phyloP scores from a whole-genome alignment of 257 asterid species.

The Solanum lycopersicoides region DNA sequence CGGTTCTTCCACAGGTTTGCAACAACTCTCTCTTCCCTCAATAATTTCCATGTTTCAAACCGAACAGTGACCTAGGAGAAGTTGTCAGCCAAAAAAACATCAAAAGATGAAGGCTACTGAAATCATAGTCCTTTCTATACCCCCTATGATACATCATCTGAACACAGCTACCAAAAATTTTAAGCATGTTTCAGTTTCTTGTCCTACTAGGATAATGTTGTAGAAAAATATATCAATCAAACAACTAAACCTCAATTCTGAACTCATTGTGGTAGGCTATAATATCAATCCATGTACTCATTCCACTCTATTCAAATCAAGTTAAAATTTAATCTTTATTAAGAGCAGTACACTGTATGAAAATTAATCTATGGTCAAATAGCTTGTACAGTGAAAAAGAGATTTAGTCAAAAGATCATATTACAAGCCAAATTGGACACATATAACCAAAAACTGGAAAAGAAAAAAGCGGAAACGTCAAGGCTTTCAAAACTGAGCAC shows the following conservation, averaged over 20 bases:
- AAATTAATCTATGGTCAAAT: not conserved
- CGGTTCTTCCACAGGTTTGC: constrained; percentile 16
- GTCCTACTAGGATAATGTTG: not conserved
- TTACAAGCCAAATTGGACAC: not conserved
- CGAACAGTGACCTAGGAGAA: constrained; percentile 11
- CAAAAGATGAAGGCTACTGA: not conserved
- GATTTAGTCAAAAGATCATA: not conserved
- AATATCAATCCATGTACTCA: not conserved
- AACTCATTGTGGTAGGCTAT: not conserved
- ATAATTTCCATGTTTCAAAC: not conserved
- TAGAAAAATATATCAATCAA: not conserved
- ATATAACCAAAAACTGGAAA: not conserved
- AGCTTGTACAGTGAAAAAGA: not conserved
- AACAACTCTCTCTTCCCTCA: constrained; percentile 6
- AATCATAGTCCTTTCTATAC: not conserved
- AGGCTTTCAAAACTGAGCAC: not conserved
- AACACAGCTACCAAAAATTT: not conserved
- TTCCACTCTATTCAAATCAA: not conserved
- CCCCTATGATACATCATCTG: not conserved
- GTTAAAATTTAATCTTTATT: not conserved
- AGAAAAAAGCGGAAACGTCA: not conserved
- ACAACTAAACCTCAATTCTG: not conserved
- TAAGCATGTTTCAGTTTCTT: not conserved
- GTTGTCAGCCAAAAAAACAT: not conserved
- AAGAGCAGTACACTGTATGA: not conserved